A percentile compares a stretch with the other conserved stretches of the same genome.
Conservation (phyloP, 805 yeast genomes). For the Pichia cephalocereana region DNA sequence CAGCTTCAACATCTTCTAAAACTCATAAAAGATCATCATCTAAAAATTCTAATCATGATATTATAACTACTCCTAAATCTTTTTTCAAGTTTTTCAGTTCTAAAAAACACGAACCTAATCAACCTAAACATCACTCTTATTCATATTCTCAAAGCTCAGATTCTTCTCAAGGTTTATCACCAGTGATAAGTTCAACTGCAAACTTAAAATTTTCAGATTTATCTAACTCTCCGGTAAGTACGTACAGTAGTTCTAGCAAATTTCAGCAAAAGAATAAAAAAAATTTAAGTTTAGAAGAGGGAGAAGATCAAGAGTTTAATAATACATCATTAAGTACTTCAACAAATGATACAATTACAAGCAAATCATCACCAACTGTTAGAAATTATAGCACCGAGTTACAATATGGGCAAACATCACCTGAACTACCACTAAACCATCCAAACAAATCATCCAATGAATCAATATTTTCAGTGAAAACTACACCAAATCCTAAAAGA, state of each 20-base stretch:
- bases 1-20: slow-evolving; percentile 40
- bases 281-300: neutral
- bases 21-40: slow-evolving; percentile 27
- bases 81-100: slow-evolving; percentile 23
- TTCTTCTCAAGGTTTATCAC: slow-evolving; percentile 1
- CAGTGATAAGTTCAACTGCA: neutral
- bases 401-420: neutral
- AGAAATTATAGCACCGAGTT: neutral
- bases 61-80: slow-evolving; percentile 20
- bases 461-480: neutral
- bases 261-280: neutral
- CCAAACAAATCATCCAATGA: neutral
- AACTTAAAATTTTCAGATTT: neutral
- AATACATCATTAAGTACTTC: neutral
- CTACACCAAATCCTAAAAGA: neutral
- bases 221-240: neutral
- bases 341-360: neutral
- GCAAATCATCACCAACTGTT: neutral
- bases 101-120: neutral
- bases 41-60: slow-evolving; percentile 21
- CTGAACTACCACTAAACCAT: neutral
- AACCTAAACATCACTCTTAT: neutral
- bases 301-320: neutral
- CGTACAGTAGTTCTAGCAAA: neutral
- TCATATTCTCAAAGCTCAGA: slow-evolving; percentile 3